Evolutionary conservation across 257 asterid species (phyloP), one percentile per base, ranked within the genome.

Genomic region (Solanum corneliomulleri): DNA sequence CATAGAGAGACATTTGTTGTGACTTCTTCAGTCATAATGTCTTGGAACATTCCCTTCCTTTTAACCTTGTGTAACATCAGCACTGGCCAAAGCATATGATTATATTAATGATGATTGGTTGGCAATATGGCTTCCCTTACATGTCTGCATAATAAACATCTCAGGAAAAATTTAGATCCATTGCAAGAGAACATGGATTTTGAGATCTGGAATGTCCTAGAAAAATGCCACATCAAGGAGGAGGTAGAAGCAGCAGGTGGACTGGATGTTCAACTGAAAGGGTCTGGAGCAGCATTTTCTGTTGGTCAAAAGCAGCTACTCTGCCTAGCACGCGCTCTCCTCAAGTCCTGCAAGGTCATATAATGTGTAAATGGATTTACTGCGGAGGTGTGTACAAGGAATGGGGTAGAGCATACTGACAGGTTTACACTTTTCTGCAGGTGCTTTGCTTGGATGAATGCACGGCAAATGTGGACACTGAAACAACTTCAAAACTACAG

Each of bases 221-320:
- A 94, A 69, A 94, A 92, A 89, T 96, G 99, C 87, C 92, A 98
- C 89, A 87, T 96, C 69, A 94, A 94, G 92, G 98, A 94, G 90
- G 99, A 95, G 86, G 94, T 95, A 27, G 95, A 90, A 90, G 95
- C 95, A 27, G 93, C 92, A 52, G 98, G 99, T 86, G 99, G 99
- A 71, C 91, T 96, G 86, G 94, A 92, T 86, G 86, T 91, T 72
- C 95, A 89, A 58, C 95, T 96, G 58, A 95, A 92, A 89, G 99
- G 94, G 84, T 91, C 94, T 0, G 99, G 99, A 77, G 75, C 94
- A n/a, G 90, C 97, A 42, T 95, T 96, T 87, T 95, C 98, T 52
- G 98, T 96, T n/a, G 99, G 99, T 90, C 99, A 96, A 87, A 92
- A 93, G n/a, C 99, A 96, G 90, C 98, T 96, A 84, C 92, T 96